Evolutionary conservation across 2,329 filamentous ascomycete genomes (phyloP).

Genomic region (Botrytis fabae): DNA sequence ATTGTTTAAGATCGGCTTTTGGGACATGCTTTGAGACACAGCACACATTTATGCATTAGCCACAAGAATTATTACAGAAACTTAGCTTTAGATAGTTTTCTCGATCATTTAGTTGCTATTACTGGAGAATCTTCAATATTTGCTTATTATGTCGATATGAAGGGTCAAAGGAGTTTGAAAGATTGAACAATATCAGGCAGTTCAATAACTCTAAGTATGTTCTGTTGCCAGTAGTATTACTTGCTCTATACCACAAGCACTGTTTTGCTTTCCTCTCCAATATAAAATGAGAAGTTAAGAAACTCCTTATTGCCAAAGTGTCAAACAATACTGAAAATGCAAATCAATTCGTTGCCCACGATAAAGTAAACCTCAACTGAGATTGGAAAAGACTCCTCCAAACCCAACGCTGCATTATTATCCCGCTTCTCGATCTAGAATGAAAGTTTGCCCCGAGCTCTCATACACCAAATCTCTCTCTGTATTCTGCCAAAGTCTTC

Average conservation of each 20-base stretch:
- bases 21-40: not conserved
- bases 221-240: not conserved
- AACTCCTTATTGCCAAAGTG: not conserved
- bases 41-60: not conserved
- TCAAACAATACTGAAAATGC: not conserved
- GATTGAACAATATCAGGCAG: too few species aligned
- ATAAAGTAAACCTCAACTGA: not conserved
- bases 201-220: not conserved
- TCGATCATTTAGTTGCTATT: not conserved
- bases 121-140: not conserved
- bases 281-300: not conserved
- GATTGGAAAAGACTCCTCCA: not conserved
- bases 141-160: not conserved
- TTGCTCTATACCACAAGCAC: not conserved
- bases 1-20: not conserved
- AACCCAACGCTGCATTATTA: not conserved
- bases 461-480: conserved; percentile 19
- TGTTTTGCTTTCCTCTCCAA: not conserved
- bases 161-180: not conserved
- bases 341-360: not conserved
- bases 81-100: not conserved
- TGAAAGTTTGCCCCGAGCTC: too few species aligned
- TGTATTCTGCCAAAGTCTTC: conserved; percentile 54
- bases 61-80: not conserved
- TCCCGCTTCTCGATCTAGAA: too few species aligned